phyloP scores from a whole-genome alignment of 306 rosid species.

The Gillenia trifoliata region DNA sequence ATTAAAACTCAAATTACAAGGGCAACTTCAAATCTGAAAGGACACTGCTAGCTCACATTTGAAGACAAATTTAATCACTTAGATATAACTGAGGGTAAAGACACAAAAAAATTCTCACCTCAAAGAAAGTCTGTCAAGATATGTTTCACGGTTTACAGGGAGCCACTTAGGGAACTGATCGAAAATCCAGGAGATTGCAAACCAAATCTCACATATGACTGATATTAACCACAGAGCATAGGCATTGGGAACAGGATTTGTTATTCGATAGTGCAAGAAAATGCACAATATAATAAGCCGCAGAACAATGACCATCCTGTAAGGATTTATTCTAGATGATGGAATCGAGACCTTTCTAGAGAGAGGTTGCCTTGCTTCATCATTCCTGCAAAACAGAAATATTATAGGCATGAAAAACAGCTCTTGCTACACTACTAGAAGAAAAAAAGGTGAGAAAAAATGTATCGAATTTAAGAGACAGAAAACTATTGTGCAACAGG shows the following conservation, averaged over 20 bases:
- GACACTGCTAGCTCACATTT: not conserved
- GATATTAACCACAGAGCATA: constrained; percentile 80
- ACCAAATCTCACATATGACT: constrained; percentile 98
- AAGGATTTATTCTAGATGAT: constrained; percentile 88
- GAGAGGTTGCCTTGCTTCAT: constrained; percentile 96
- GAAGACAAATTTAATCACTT: not conserved
- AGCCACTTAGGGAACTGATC: constrained; percentile 99
- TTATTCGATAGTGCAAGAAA: constrained; percentile 90
- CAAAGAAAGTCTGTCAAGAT: constrained; percentile 85
- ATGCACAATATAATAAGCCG: constrained; percentile 72
- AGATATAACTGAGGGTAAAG: not conserved
- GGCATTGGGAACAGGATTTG: constrained; percentile 94
- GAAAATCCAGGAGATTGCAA: constrained; percentile 91
- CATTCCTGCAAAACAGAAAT: constrained; percentile 54
- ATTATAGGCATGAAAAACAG: constrained; percentile 7
- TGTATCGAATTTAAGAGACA: not conserved
- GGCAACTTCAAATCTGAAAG: constrained; percentile 2
- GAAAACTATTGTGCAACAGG: not conserved
- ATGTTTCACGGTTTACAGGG: constrained; percentile 94
- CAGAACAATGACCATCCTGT: constrained; percentile 86
- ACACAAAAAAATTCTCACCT: constrained; percentile 39
- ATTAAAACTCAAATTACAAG: constrained; percentile 21
- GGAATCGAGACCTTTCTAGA: constrained; percentile 93
- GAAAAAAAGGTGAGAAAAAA: too few relatives aligned
- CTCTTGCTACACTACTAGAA: not conserved